A percentile compares a stretch with the other conserved stretches of the same genome.
phyloP scores from a whole-genome alignment of 345 rosid genomes.

The Sisymbrium altissimum region DNA sequence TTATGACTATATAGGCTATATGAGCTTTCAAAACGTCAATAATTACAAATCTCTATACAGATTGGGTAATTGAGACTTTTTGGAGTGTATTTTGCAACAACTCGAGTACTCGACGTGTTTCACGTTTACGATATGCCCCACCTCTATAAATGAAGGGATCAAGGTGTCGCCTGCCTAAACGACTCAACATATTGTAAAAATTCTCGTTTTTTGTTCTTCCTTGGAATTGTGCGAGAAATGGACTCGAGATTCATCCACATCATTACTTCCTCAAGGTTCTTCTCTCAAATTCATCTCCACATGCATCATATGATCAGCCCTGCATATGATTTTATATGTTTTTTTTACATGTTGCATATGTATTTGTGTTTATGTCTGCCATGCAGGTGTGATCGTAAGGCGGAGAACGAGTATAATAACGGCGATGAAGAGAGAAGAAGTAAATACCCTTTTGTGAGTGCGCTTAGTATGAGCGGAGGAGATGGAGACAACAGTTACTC shows the following conservation, averaged over 20 bases:
- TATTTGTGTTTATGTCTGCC: neutral
- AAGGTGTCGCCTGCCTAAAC: neutral
- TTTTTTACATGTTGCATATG: neutral
- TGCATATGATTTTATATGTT: neutral
- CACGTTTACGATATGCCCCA: slow-evolving; percentile 29
- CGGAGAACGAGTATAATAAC: neutral
- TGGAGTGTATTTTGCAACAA: neutral
- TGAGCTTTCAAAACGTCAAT: neutral
- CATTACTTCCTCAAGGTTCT: neutral
- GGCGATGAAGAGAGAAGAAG: neutral
- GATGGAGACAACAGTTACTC: slow-evolving; percentile 26
- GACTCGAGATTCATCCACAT: neutral
- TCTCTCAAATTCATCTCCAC: neutral
- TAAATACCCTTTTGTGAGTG: slow-evolving; percentile 2
- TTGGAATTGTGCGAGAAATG: neutral
- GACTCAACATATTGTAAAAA: neutral
- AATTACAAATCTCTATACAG: neutral
- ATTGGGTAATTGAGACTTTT: neutral
- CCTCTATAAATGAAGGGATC: neutral
- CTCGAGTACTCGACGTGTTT: slow-evolving; percentile 13
- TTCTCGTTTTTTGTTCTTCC: neutral
- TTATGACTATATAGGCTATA: neutral
- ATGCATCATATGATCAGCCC: too few species aligned
- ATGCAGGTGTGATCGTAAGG: slow-evolving; percentile 2
- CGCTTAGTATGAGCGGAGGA: slow-evolving; percentile 26